A percentile compares a stretch with the other conserved stretches of the same genome.
Evolutionary conservation across 2,329 filamentous ascomycete genomes (phyloP).

Genomic region (Seiridium cupressi): DNA sequence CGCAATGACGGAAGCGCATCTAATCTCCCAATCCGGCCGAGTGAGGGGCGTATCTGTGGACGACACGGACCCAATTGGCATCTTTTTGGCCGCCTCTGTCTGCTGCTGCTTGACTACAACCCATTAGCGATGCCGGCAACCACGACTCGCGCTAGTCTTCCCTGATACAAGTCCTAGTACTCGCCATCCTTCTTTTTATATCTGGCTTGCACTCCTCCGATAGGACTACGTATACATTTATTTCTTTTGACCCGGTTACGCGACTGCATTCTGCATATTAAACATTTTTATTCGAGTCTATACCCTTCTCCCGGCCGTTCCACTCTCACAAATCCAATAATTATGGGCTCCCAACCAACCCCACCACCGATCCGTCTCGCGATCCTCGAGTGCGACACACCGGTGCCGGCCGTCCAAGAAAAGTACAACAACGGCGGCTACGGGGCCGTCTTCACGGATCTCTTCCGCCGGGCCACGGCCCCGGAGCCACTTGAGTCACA

Average conservation of each 20-base stretch:
- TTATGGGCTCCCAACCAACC: conserved; percentile 26
- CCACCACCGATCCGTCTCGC: conserved; percentile 69
- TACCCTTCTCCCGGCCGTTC: background rate
- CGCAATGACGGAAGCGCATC: too few relatives aligned
- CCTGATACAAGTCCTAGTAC: background rate
- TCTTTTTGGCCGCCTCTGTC: background rate
- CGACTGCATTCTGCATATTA: too few relatives aligned
- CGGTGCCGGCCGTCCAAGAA: conserved; percentile 59
- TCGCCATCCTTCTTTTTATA: background rate
- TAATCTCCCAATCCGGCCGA: too few relatives aligned
- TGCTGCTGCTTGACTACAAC: background rate
- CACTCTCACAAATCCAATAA: background rate
- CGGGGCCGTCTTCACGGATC: conserved; percentile 63
- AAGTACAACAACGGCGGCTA: conserved; percentile 65
- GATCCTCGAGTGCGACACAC: conserved; percentile 84
- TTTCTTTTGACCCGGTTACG: too few relatives aligned
- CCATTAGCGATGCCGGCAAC: conserved; percentile 1
- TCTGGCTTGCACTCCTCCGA: background rate
- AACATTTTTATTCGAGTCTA: too few relatives aligned
- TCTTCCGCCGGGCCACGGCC: conserved; percentile 51
- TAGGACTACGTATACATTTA: too few relatives aligned
- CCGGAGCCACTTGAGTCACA: conserved; percentile 38
- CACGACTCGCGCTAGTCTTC: conserved; percentile 2
- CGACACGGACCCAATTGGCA: background rate
- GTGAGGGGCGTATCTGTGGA: background rate